Evolutionary conservation across 2,329 filamentous ascomycete genomes (phyloP).

Genomic region (Stemphylium vesicarium): DNA sequence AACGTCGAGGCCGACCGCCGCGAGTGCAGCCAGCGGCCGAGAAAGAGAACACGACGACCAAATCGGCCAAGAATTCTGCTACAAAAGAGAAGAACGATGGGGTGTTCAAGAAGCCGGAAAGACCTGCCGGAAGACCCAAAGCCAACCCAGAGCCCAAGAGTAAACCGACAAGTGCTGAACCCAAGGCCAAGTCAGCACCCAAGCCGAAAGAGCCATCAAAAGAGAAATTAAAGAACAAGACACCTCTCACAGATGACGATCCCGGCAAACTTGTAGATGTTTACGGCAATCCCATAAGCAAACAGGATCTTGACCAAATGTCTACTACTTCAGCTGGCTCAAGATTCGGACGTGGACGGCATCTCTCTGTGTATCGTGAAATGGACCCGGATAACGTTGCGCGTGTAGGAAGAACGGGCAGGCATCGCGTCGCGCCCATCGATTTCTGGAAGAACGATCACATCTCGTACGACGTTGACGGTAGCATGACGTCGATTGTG

Average conservation of each 20-base stretch:
- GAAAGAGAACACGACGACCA: constrained; percentile 17
- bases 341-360: constrained; percentile 42
- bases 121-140: constrained; percentile 31
- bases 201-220: constrained; percentile 16
- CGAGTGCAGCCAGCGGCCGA: constrained; percentile 24
- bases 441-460: constrained; percentile 88
- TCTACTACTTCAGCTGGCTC: constrained; percentile 41
- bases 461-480: constrained; percentile 71
- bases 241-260: constrained; percentile 12
- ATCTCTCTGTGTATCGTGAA: constrained; percentile 44
- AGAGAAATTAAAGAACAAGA: constrained; percentile 10
- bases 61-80: constrained; percentile 13
- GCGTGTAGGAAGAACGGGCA: constrained; percentile 67
- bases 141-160: constrained; percentile 26
- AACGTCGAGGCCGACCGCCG: constrained; percentile 36
- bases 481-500: constrained; percentile 77
- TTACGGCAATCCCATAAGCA: constrained; percentile 41
- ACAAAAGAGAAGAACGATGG: constrained; percentile 23
- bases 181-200: constrained; percentile 17
- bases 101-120: constrained; percentile 36
- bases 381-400: constrained; percentile 39
- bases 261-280: constrained; percentile 41
- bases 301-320: constrained; percentile 43
- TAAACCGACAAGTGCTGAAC: constrained; percentile 22
- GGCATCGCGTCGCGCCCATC: constrained; percentile 78